Percentiles rank a stretch among this genome's conserved stretches.
phyloP scores from a whole-genome alignment of 2,329 filamentous ascomycete species.

The Penicillium oxalicum region DNA sequence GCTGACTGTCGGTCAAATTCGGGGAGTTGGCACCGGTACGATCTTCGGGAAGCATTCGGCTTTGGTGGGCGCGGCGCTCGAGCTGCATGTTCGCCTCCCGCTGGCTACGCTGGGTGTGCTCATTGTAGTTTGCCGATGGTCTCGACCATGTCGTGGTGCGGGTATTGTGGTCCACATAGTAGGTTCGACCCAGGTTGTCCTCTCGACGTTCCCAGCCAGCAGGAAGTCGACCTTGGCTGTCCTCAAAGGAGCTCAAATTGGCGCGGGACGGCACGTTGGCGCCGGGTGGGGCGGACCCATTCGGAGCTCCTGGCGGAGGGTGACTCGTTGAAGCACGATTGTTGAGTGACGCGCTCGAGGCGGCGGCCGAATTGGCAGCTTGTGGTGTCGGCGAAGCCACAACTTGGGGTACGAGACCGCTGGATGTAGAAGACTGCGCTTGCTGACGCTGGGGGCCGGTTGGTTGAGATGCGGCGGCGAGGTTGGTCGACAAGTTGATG shows the following conservation, averaged over 20 bases:
- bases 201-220: constrained; percentile 94
- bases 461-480: constrained; percentile 61
- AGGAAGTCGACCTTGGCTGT: constrained; percentile 86
- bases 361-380: constrained; percentile 24
- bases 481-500: constrained; percentile 89
- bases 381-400: constrained; percentile 24
- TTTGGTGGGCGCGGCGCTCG: constrained; percentile 89
- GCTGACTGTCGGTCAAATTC: constrained; percentile 53
- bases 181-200: constrained; percentile 89
- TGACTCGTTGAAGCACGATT: constrained; percentile 32
- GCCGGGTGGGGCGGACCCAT: constrained; percentile 34
- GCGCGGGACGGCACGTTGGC: constrained; percentile 42
- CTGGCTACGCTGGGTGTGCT: constrained; percentile 68
- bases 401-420: constrained; percentile 35
- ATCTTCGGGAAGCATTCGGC: constrained; percentile 91
- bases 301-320: constrained; percentile 36
- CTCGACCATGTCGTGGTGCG: constrained; percentile 94
- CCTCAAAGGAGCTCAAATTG: constrained; percentile 86
- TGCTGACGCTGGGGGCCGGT: constrained; percentile 34
- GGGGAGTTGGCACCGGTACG: constrained; percentile 90
- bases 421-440: constrained; percentile 31
- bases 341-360: constrained; percentile 31
- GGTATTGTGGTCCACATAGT: constrained; percentile 98
- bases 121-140: constrained; percentile 71
- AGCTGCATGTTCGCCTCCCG: constrained; percentile 88